Conservation (phyloP, 148 eudicot species). For the Rhododendron williamsianum region DNA sequence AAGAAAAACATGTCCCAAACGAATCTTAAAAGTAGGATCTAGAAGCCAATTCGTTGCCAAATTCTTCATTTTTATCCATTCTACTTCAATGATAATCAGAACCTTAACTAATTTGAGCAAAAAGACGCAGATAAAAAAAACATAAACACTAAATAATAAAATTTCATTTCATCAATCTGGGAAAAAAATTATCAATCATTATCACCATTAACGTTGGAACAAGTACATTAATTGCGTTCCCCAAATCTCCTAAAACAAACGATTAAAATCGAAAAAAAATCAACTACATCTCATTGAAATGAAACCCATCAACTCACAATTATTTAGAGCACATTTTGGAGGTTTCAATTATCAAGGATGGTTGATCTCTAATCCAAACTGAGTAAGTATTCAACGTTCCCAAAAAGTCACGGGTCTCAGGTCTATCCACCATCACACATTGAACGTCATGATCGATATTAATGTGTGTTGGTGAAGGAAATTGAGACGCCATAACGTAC, state of each 20-base stretch:
- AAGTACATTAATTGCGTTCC: not conserved
- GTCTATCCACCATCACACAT: not conserved
- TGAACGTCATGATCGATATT: not conserved
- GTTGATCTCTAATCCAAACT: not conserved
- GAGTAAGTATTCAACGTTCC: too few species aligned
- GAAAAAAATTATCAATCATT: not conserved
- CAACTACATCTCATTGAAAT: not conserved
- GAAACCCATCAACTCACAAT: not conserved
- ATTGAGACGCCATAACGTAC: not conserved
- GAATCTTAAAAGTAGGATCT: too few species aligned
- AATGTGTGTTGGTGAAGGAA: not conserved
- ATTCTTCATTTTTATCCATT: too few species aligned
- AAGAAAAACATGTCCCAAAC: too few species aligned
- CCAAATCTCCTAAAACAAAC: not conserved
- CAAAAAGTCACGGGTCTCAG: not conserved
- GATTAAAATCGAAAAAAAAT: not conserved
- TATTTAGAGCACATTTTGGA: not conserved
- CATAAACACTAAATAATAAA: not conserved
- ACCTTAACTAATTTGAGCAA: too few species aligned
- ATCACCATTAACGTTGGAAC: not conserved
- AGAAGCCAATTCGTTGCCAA: too few species aligned
- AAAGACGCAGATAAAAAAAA: too few species aligned
- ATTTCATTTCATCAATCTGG: not conserved
- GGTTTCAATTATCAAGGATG: not conserved
- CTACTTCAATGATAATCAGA: too few species aligned